Percentiles rank a stretch among this genome's conserved stretches.
These are phyloP conservation scores for Fusarium sp. DNA, from an alignment of 2,329 filamentous ascomycete species.

Conservation along the genomic window DNA sequence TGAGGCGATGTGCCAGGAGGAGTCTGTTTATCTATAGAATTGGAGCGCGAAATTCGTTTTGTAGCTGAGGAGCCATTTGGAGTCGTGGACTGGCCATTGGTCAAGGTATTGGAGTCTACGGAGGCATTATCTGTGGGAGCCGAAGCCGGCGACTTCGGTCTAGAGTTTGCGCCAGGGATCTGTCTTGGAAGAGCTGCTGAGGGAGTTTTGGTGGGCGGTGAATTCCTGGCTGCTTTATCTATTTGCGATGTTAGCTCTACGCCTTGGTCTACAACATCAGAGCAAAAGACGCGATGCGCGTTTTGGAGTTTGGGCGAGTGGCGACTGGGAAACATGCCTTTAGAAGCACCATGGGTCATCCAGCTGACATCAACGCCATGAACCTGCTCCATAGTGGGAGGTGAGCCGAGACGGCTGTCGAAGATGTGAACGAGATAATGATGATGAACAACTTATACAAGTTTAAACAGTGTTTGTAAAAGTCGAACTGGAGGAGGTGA, in stretches of 20 bases:
- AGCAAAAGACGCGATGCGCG: slow-evolving; percentile 19
- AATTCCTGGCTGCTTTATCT: slow-evolving; percentile 50
- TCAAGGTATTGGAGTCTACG: slow-evolving; percentile 28
- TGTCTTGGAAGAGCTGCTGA: slow-evolving; percentile 49
- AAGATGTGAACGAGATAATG: slow-evolving; percentile 3
- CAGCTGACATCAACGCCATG: slow-evolving; percentile 89
- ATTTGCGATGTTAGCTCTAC: slow-evolving; percentile 18
- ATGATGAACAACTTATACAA: slow-evolving; percentile 14
- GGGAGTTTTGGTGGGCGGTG: slow-evolving; percentile 43
- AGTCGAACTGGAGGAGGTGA: slow-evolving; percentile 4
- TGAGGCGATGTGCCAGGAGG: slow-evolving; percentile 54
- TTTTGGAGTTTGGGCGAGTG: slow-evolving; percentile 35
- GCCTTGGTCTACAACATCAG: not conserved
- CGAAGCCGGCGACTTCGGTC: slow-evolving; percentile 46
- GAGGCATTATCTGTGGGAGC: slow-evolving; percentile 37
- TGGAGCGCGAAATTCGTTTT: slow-evolving; percentile 49
- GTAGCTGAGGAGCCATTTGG: slow-evolving; percentile 41
- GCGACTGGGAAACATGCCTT: slow-evolving; percentile 69
- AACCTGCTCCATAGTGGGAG: slow-evolving; percentile 77
- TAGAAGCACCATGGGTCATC: slow-evolving; percentile 84
- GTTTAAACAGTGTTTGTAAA: slow-evolving; percentile 7
- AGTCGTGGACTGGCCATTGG: slow-evolving; percentile 41
- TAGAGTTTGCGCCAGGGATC: slow-evolving; percentile 47
- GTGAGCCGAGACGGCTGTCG: slow-evolving; percentile 25
- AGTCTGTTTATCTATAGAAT: slow-evolving; percentile 52